Evolutionary conservation across 805 yeast genomes (phyloP).

Genomic region (Starmerella apicola): DNA sequence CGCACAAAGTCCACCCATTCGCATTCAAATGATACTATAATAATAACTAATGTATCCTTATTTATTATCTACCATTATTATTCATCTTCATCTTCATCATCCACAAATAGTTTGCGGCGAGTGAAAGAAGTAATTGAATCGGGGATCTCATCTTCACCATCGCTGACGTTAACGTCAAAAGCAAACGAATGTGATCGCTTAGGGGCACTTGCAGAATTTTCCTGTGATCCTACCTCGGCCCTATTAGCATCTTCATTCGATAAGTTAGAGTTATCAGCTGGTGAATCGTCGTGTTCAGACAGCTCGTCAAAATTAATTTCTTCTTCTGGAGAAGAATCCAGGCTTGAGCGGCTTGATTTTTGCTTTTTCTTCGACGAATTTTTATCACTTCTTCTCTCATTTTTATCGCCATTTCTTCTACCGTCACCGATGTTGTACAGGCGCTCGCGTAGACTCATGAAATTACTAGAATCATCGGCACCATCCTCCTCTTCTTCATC

Average conservation of each 20-base stretch:
- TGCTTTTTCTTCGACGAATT: background rate
- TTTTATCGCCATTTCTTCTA: background rate
- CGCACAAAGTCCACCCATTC: no score
- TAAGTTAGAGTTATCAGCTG: background rate
- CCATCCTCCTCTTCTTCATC: background rate
- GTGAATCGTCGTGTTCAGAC: no score
- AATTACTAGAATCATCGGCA: no score
- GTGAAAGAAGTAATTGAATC: slow-evolving; percentile 15
- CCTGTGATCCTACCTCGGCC: no score
- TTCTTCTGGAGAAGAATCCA: background rate
- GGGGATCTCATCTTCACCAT: slow-evolving; percentile 19
- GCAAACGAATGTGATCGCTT: slow-evolving; percentile 7
- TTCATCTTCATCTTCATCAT: slow-evolving; percentile 14
- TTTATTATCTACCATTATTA: background rate
- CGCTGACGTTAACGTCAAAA: slow-evolving; percentile 29
- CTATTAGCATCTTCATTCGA: no score
- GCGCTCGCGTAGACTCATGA: no score
- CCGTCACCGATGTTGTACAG: no score
- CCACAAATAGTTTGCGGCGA: slow-evolving; percentile 5
- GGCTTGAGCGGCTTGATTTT: background rate
- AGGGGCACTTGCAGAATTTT: background rate
- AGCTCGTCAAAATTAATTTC: no score
- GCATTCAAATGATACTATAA: no score
- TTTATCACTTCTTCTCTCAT: background rate
- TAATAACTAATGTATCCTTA: background rate